Percentiles rank a stretch among this genome's conserved stretches.
These are phyloP conservation scores for Heimioporus sp. DNA, from an alignment of 768 basidiomycete genomes.

Conservation along the genomic window DNA sequence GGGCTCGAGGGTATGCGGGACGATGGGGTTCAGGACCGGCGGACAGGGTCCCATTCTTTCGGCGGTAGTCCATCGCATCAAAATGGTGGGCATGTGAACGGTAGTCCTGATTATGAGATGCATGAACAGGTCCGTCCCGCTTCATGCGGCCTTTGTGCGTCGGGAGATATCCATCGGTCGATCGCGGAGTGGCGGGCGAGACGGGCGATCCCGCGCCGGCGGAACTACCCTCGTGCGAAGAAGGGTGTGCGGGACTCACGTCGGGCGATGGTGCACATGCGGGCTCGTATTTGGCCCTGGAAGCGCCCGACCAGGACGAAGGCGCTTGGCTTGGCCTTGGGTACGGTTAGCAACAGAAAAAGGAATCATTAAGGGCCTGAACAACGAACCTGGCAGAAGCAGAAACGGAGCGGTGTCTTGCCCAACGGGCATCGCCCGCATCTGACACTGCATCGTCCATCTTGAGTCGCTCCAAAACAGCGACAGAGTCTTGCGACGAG, in stretches of 20 bases:
- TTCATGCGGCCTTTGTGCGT: constrained; percentile 14
- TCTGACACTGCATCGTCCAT: constrained; percentile 43
- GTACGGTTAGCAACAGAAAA: not conserved
- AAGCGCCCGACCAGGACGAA: constrained; percentile 26
- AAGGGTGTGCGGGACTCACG: constrained; percentile 28
- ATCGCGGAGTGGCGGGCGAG: constrained; percentile 51
- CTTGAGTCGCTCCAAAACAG: constrained; percentile 63
- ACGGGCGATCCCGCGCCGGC: constrained; percentile 52
- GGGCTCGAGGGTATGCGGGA: constrained; percentile 26
- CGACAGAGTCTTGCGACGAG: constrained; percentile 53
- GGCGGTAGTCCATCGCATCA: constrained; percentile 9
- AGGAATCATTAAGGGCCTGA: not conserved
- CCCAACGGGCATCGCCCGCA: constrained; percentile 29
- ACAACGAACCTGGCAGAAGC: constrained; percentile 34
- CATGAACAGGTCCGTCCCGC: constrained; percentile 12
- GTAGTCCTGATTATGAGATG: constrained; percentile 14
- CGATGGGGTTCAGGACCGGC: constrained; percentile 22
- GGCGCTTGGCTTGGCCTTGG: constrained; percentile 15
- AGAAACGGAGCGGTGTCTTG: constrained; percentile 45
- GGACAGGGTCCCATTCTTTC: constrained; percentile 17
- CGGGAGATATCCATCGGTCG: constrained; percentile 25
- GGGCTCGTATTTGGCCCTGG: constrained; percentile 17
- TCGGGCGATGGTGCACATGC: constrained; percentile 12
- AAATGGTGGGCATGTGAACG: constrained; percentile 8
- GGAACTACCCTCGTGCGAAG: constrained; percentile 44